Base-by-base conservation (phyloP, 371 early-diverging fungal genomes). In the Syncephalastrum monosporum region DNA sequence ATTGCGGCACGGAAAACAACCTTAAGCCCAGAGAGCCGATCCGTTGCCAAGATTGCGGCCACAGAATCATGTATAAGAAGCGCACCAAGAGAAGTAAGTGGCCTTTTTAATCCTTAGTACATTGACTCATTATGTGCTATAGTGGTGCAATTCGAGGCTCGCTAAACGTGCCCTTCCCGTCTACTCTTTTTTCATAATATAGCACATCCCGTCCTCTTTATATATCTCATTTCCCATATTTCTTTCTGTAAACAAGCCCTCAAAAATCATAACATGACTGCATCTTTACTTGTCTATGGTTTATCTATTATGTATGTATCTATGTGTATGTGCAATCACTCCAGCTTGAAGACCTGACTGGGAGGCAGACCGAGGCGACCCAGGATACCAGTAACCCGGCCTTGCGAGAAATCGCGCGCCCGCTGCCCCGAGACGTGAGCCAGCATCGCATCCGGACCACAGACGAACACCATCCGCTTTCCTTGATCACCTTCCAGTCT, bases 61-160 rank as follows among this genome's bases (percentile, higher is more conserved):
- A 95, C 80, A 82, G 97, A 68, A 93, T 97, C 63, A 87, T 97
- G 90, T 94, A 95, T 81, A 97, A 97, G 82, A 93, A 93, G 83
- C 86, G 97, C 61, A 97, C 97, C 48, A 91, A 86, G 81, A 75
- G 94, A 82, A 96, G 94, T 93, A 82, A 55, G 90, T 74, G 3
- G 2, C 12, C 4, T 42, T 5, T 2, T n/a, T n/a, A 16, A 10
- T 41, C 10, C 24, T 3, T 15, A 42, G 19, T 7, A 12, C 7
- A 21, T 51, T 60, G 8, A 7, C 38, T 17, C 8, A 46, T 24
- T 27, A 8, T 19, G 42, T 54, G 38, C 29, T 72, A 2, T 62
- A 88, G 88, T 91, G 88, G 89, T 90, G 55, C 91, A 92, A 79
- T 92, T 90, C 62, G 92, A 92, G 79, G 92, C 91, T 60, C 90